Evolutionary conservation across 2,329 filamentous ascomycete genomes (phyloP).

Genomic region (Exophiala bonariae): DNA sequence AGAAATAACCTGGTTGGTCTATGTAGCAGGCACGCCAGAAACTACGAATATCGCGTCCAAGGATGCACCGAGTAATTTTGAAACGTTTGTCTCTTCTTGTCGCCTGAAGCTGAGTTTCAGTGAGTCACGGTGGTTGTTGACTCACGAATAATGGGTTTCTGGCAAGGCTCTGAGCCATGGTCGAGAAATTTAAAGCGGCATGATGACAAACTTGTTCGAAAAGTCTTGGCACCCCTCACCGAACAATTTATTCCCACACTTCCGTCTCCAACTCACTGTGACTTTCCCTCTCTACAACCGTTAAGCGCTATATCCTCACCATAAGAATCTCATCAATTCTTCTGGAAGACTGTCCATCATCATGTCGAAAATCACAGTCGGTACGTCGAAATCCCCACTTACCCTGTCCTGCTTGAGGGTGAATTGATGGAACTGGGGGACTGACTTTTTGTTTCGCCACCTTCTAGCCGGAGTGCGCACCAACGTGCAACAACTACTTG

Average conservation of each 20-base stretch:
- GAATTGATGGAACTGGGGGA: slow-evolving; percentile 21
- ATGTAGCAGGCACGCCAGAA: too few species aligned
- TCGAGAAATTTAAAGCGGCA: neutral
- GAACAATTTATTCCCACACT: slow-evolving; percentile 6
- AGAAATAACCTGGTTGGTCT: too few species aligned
- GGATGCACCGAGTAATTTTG: too few species aligned
- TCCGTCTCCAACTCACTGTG: neutral
- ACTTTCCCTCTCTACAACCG: slow-evolving; percentile 4
- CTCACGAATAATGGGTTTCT: too few species aligned
- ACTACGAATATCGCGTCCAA: too few species aligned
- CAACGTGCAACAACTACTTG: slow-evolving; percentile 89
- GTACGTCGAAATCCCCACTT: slow-evolving; percentile 32
- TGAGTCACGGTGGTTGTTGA: too few species aligned
- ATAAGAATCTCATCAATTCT: slow-evolving; percentile 67
- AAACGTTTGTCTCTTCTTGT: too few species aligned
- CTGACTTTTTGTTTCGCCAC: slow-evolving; percentile 1
- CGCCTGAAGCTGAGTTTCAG: too few species aligned
- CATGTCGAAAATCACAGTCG: slow-evolving; percentile 61
- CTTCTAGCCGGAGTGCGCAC: slow-evolving; percentile 81
- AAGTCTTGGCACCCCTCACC: slow-evolving; percentile 5
- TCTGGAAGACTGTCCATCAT: slow-evolving; percentile 79
- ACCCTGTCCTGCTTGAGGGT: neutral
- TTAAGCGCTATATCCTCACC: slow-evolving; percentile 63
- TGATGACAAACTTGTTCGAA: neutral
- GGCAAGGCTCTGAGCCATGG: too few species aligned